These are phyloP conservation scores for Xylaria flabelliformis DNA, from an alignment of 495 filamentous ascomycete species.

Conservation along the genomic window DNA sequence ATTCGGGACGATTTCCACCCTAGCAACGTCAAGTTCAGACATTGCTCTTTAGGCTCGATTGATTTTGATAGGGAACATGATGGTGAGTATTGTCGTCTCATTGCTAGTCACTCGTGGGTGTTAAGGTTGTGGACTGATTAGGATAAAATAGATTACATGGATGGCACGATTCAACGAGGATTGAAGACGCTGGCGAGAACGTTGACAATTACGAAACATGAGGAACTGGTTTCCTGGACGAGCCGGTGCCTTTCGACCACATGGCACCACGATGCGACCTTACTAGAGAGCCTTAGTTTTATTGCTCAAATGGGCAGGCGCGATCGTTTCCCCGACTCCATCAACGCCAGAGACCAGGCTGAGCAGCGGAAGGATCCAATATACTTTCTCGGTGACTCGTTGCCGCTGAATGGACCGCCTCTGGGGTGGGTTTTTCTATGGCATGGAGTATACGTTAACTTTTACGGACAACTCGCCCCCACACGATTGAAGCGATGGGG, in stretches of 20 bases:
- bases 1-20: background rate
- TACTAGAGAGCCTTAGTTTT: background rate
- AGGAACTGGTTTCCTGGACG: background rate
- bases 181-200: background rate
- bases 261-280: background rate
- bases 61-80: background rate
- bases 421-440: background rate
- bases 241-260: background rate
- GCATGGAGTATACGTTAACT: background rate
- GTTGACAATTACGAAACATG: background rate
- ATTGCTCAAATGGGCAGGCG: background rate
- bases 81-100: background rate
- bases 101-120: background rate
- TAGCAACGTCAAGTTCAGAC: background rate
- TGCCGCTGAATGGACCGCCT: background rate
- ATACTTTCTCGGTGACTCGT: background rate
- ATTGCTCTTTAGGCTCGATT: background rate
- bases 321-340: background rate
- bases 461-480: background rate
- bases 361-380: background rate
- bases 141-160: background rate
- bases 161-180: background rate
- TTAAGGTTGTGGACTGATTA: background rate
- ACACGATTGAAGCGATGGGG: background rate
- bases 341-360: background rate